Evolutionary conservation across 257 asterid genomes (phyloP).

Genomic region (Capsicum chinense): DNA sequence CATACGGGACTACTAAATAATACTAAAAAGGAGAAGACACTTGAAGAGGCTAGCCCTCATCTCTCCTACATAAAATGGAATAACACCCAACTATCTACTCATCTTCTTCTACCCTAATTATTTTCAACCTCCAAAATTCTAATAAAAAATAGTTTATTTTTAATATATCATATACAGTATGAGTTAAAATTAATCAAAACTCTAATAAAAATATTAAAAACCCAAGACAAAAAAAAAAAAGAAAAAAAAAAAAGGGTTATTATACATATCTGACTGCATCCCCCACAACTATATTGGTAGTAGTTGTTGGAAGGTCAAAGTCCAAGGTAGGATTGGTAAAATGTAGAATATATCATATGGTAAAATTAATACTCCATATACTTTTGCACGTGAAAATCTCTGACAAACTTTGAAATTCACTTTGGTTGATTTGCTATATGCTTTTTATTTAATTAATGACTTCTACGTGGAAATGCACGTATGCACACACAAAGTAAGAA

Average conservation of each 20-base stretch:
- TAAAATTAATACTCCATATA: not conserved
- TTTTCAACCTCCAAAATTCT: too few species aligned
- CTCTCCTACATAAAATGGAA: too few species aligned
- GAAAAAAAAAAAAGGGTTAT: not conserved
- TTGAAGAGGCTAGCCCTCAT: too few species aligned
- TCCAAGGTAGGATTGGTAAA: conserved; percentile 1
- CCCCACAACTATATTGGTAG: not conserved
- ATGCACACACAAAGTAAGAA: conserved; percentile 1
- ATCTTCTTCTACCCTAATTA: too few species aligned
- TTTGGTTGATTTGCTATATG: not conserved
- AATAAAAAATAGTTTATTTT: too few species aligned
- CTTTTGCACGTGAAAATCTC: conserved; percentile 27
- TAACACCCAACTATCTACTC: too few species aligned
- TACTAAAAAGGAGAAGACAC: too few species aligned
- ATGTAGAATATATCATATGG: not conserved
- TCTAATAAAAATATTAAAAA: too few species aligned
- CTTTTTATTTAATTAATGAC: not conserved
- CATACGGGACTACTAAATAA: too few species aligned
- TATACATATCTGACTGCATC: not conserved
- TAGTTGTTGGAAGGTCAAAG: conserved; percentile 14
- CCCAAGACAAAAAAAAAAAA: not conserved
- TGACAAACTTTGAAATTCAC: conserved; percentile 16
- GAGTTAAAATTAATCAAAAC: too few species aligned
- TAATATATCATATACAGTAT: too few species aligned
- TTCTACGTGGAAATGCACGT: conserved; percentile 25